phyloP scores from a whole-genome alignment of 176 grass and related monocot species.

The Zoysia pacifica region DNA sequence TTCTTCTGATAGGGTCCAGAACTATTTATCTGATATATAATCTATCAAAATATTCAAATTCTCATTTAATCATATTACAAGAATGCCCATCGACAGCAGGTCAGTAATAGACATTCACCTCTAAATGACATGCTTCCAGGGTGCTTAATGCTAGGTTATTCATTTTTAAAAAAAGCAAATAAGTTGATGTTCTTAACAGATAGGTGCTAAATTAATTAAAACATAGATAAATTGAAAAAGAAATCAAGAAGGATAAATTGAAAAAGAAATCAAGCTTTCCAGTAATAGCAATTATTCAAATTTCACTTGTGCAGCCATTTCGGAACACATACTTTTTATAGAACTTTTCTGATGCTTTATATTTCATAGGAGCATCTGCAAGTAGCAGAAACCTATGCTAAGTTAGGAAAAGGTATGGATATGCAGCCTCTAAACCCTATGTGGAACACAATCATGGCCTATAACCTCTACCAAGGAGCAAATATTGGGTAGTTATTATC shows the following conservation, averaged over 20 bases:
- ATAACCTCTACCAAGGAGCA: slow-evolving; percentile 46
- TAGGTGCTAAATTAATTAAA: not conserved
- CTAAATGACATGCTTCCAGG: not conserved
- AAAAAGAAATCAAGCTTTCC: not conserved
- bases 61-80: not conserved
- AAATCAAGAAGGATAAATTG: not conserved
- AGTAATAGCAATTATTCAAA: slow-evolving; percentile 20
- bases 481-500: slow-evolving; percentile 37
- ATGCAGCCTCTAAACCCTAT: slow-evolving; percentile 42
- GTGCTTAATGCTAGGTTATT: not conserved
- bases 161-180: not conserved
- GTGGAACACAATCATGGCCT: slow-evolving; percentile 53
- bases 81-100: not conserved
- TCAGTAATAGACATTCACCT: not conserved
- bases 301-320: slow-evolving; percentile 43
- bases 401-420: slow-evolving; percentile 38
- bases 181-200: not conserved
- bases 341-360: slow-evolving; percentile 28
- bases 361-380: slow-evolving; percentile 35
- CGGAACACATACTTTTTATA: slow-evolving; percentile 10
- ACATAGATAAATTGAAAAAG: no score
- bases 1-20: not conserved
- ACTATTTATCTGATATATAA: not conserved
- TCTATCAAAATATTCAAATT: not conserved
- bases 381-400: slow-evolving; percentile 40